phyloP scores from a whole-genome alignment of 768 basidiomycete species.

The Melanogaster broomeanus region DNA sequence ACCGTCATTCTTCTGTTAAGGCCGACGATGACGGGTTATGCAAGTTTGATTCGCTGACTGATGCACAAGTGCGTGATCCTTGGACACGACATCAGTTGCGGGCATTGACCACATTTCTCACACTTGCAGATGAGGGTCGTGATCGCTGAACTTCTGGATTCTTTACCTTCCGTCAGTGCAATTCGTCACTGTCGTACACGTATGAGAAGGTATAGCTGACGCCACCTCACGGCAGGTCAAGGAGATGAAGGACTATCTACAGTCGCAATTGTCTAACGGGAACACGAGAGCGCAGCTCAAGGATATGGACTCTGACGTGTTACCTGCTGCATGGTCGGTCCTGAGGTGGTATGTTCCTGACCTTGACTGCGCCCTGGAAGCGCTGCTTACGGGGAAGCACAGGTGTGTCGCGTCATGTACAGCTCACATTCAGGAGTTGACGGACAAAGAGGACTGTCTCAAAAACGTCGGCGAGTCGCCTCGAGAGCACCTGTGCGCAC shows the following conservation, averaged over 20 bases:
- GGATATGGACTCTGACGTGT: conserved; percentile 49
- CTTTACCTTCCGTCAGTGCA: conserved; percentile 48
- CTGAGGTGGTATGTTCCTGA: conserved; percentile 52
- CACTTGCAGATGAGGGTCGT: conserved; percentile 50
- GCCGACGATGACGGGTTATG: conserved; percentile 39
- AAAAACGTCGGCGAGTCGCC: conserved; percentile 47
- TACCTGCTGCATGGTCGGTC: conserved; percentile 65
- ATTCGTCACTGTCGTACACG: not conserved
- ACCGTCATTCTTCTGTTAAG: not conserved
- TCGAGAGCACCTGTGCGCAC: not conserved
- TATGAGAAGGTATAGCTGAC: no score
- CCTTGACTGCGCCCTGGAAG: not conserved
- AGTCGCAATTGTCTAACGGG: conserved; percentile 48
- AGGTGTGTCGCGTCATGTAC: conserved; percentile 77
- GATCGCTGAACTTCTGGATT: conserved; percentile 45
- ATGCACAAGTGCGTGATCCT: conserved; percentile 36
- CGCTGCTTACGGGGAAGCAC: not conserved
- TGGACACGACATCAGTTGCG: not conserved
- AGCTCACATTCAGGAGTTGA: conserved; percentile 66
- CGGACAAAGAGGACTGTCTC: conserved; percentile 52
- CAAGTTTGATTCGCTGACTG: conserved; percentile 52
- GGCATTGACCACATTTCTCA: not conserved
- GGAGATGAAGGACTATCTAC: conserved; percentile 60
- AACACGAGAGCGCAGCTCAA: conserved; percentile 54
- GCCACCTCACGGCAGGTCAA: conserved; percentile 38